These are phyloP conservation scores for Diutina sp. DNA, from an alignment of 1,139 yeast genomes.

Conservation along the genomic window DNA sequence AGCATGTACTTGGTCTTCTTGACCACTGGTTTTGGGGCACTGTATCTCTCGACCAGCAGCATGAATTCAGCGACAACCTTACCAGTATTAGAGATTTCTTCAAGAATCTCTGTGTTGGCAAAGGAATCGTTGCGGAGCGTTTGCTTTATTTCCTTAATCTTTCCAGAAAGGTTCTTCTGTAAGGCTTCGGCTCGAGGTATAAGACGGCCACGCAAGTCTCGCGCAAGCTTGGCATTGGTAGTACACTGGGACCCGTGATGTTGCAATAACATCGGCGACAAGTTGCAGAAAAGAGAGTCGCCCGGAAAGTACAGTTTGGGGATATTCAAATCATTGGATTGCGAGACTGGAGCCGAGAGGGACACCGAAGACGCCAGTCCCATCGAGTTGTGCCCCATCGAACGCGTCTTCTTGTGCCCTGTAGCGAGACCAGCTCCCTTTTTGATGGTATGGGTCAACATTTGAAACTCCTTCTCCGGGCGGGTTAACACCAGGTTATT, in stretches of 20 bases:
- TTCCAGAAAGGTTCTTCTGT: constrained; percentile 22
- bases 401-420: not conserved
- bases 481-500: not conserved
- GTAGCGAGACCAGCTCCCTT: not conserved
- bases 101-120: constrained; percentile 23
- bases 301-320: not conserved
- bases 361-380: not conserved
- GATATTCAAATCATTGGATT: not conserved
- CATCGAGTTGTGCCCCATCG: not conserved
- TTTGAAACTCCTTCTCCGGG: not conserved
- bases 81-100: constrained; percentile 31
- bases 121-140: constrained; percentile 31
- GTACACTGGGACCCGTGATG: constrained; percentile 22
- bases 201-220: constrained; percentile 20
- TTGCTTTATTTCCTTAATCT: constrained; percentile 31
- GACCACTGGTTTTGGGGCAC: constrained; percentile 11
- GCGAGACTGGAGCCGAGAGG: not conserved
- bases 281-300: constrained; percentile 13
- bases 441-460: not conserved
- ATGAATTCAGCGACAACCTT: constrained; percentile 19
- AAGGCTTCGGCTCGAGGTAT: constrained; percentile 27
- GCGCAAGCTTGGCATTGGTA: constrained; percentile 17
- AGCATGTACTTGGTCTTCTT: constrained; percentile 6
- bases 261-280: constrained; percentile 23
- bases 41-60: constrained; percentile 22